Percentiles rank a stretch among this genome's conserved stretches.
These are phyloP conservation scores for Leucosporidium yakuticum DNA, from an alignment of 768 basidiomycete species.

Conservation along the genomic window DNA sequence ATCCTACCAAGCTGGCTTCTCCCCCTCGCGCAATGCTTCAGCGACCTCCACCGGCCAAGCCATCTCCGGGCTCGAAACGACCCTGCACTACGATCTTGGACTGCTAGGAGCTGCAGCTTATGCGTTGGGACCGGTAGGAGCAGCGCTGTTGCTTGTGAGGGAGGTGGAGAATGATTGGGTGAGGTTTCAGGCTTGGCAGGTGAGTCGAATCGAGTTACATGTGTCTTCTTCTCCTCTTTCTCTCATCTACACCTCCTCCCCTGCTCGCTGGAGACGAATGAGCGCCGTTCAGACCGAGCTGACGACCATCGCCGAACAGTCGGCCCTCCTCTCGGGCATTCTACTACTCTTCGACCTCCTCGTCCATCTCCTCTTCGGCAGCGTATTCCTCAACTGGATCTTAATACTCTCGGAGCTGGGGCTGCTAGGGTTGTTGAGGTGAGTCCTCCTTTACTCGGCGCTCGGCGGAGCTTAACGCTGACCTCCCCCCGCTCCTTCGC, in stretches of 20 bases:
- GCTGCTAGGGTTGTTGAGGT: slow-evolving; percentile 12
- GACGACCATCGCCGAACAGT: slow-evolving; percentile 19
- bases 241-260: too few relatives aligned
- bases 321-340: slow-evolving; percentile 19
- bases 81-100: neutral
- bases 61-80: too few relatives aligned
- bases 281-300: too few relatives aligned
- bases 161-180: slow-evolving; percentile 32
- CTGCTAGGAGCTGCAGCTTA: slow-evolving; percentile 2
- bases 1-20: neutral
- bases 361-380: slow-evolving; percentile 21
- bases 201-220: neutral
- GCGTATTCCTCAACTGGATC: slow-evolving; percentile 21
- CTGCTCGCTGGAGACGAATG: too few relatives aligned
- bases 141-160: slow-evolving; percentile 12
- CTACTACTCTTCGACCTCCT: slow-evolving; percentile 34
- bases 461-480: too few relatives aligned
- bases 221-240: too few relatives aligned
- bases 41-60: too few relatives aligned
- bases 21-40: too few relatives aligned
- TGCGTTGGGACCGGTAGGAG: slow-evolving; percentile 23
- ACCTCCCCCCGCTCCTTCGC: too few relatives aligned
- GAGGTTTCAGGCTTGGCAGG: slow-evolving; percentile 22
- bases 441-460: neutral
- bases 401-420: slow-evolving; percentile 28